Conservation (phyloP, 371 early-diverging fungal genomes). For the Mortierella sp. region DNA sequence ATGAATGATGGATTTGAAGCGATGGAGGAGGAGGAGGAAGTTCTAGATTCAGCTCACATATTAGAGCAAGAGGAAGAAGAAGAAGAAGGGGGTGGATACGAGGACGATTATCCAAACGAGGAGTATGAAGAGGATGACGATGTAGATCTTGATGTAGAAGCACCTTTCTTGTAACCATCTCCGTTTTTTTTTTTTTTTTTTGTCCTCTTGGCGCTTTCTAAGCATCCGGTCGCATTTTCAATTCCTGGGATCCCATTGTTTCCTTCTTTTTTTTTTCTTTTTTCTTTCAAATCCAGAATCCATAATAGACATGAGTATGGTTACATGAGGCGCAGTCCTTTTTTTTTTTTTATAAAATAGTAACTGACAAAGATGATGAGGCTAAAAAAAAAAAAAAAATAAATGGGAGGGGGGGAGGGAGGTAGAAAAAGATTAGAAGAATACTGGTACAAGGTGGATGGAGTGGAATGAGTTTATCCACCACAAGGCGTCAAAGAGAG, state of each 20-base stretch:
- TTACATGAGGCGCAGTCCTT: no score
- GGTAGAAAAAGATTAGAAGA: no score
- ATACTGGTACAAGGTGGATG: no score
- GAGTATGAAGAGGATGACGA: conserved; percentile 36
- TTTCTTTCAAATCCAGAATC: neutral
- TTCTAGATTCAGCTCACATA: neutral
- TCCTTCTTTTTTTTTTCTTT: neutral
- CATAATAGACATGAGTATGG: no score
- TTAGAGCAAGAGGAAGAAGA: conserved; percentile 17
- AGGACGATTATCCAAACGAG: conserved; percentile 3
- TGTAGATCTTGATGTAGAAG: conserved; percentile 38
- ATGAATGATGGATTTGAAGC: neutral
- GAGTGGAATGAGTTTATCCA: no score
- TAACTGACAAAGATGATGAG: no score
- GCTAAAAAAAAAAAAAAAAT: no score
- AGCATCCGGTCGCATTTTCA: no score
- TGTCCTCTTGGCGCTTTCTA: neutral
- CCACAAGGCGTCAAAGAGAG: no score
- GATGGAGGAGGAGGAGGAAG: conserved; percentile 3
- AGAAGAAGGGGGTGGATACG: conserved; percentile 32
- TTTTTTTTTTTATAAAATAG: no score
- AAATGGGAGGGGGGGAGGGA: no score
- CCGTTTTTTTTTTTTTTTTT: neutral
- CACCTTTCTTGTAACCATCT: conserved; percentile 30
- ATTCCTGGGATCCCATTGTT: no score